Evolutionary conservation across 176 grass and related monocot genomes (phyloP), one percentile per base, ranked within the genome.

Genomic region (Carex pumila): DNA sequence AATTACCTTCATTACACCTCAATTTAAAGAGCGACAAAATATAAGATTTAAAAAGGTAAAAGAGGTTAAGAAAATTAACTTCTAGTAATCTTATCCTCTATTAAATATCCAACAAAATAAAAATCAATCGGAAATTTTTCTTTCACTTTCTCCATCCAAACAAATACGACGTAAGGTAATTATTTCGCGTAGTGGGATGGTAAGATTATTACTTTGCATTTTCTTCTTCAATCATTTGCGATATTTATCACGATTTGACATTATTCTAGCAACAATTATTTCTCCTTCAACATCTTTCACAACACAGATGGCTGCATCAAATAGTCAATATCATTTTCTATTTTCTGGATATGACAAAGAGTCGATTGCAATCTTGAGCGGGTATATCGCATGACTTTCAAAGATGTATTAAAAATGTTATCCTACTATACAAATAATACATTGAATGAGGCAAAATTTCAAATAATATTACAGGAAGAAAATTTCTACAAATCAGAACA

Each of bases 401-500:
- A 76, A 50, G 12, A 17, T 56, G 12, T 34, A 31, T 56, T 56
- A 81, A 64, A 45, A 61, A 15, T 15, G 11, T 18, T 3, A 59
- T 79, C 47, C 39, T 11, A 59, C 32, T 49, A 64, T 64, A 64
- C 39, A 65, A 29, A 47, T 81, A 13, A 32, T 21, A 29, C 10
- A 62, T 62, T 49, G 56, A 65, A 47, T 41, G 41, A 63, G 79
- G 41, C 79, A 81, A 81, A 81, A 81, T 15, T 81, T 41, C 10
- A 22, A 64, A 81, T 3, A 81, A 45, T 81, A 81, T 15, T 8
- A 81, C 79, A 81, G 29, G 4, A 5, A 31, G 50, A 81, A 81
- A 62, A 64, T 63, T 32, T 81, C 79, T 45, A 45, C 6, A 64
- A 14, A 53, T 43, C 18, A 45, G 61, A 41, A 65, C 41, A 65